phyloP scores from a whole-genome alignment of 2,329 filamentous ascomycete species.

The Fusarium sp. region DNA sequence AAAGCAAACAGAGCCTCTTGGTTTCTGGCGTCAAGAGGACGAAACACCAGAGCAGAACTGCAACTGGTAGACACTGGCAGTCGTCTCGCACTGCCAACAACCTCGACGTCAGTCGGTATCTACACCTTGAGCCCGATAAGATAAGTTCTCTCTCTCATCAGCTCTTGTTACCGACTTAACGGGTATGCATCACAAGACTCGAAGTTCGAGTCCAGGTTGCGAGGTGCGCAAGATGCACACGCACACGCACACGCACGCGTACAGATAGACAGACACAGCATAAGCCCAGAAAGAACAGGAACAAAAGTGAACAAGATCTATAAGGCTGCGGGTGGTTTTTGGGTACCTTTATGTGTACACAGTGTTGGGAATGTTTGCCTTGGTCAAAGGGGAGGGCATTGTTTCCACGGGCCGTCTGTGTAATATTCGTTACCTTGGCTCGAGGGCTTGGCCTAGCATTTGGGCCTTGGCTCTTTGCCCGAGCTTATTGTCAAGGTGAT shows the following conservation, averaged over 20 bases:
- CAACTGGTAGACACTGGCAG: slow-evolving; percentile 17
- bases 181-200: slow-evolving; percentile 28
- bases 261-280: slow-evolving; percentile 31
- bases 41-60: not conserved
- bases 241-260: slow-evolving; percentile 13
- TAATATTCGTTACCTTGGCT: not conserved
- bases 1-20: not conserved
- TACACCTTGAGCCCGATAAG: not conserved
- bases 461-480: not conserved
- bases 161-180: slow-evolving; percentile 1
- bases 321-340: not conserved
- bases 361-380: slow-evolving; percentile 1
- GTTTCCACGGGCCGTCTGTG: slow-evolving; percentile 18
- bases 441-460: not conserved
- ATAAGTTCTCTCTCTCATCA: not conserved
- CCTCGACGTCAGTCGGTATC: not conserved
- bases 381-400: slow-evolving; percentile 3
- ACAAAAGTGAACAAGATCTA: not conserved
- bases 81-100: slow-evolving; percentile 1
- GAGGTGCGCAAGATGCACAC: slow-evolving; percentile 32
- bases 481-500: not conserved
- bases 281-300: slow-evolving; percentile 1
- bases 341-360: not conserved
- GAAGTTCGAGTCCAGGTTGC: slow-evolving; percentile 39
- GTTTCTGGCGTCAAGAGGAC: not conserved